Percentiles rank a stretch among this genome's conserved stretches.
Conservation (phyloP, 2,329 filamentous ascomycete species). For the Gaeumannomyces tritici region DNA sequence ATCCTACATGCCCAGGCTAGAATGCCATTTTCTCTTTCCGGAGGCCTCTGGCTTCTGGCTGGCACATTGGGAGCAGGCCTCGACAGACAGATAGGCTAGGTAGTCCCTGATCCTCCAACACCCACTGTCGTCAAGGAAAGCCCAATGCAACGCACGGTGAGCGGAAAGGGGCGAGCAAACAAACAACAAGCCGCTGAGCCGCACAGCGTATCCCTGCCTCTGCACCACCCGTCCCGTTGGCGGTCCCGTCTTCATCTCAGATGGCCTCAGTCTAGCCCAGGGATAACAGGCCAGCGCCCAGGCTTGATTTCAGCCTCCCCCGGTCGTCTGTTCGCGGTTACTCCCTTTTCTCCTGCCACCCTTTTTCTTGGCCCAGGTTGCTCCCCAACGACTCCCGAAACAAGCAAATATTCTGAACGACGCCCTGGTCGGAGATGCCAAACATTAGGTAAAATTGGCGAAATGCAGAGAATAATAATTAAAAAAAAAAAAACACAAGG, state of each 20-base stretch:
- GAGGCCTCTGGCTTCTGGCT: background rate
- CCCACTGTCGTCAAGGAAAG: background rate
- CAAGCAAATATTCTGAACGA: background rate
- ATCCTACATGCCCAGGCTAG: background rate
- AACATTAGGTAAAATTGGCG: background rate
- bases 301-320: background rate
- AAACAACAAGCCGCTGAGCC: background rate
- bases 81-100: background rate
- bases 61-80: background rate
- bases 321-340: background rate
- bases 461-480: background rate
- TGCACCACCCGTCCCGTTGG: background rate
- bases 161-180: background rate
- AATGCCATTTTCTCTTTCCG: background rate
- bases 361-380: slow-evolving; percentile 3
- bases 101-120: background rate
- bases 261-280: background rate
- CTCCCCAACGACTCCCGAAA: background rate
- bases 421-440: background rate
- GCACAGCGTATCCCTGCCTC: background rate
- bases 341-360: background rate
- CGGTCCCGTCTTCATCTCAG: background rate
- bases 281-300: background rate
- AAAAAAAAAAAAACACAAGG: background rate
- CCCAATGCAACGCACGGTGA: background rate